These are phyloP conservation scores for Emmonsiellopsis sp. DNA, from an alignment of 2,329 filamentous ascomycete species.

Conservation along the genomic window DNA sequence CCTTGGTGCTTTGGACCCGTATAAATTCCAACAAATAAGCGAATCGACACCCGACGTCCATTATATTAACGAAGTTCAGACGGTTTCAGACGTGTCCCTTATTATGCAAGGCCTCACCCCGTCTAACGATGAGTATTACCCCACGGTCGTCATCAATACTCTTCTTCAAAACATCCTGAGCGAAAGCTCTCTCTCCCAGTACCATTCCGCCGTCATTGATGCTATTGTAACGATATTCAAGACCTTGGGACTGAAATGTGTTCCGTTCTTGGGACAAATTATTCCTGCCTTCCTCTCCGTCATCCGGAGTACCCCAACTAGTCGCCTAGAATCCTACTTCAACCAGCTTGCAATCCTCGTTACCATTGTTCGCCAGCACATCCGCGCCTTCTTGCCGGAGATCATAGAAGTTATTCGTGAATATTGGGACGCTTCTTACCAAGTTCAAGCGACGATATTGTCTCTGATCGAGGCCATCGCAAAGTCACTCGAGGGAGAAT, in stretches of 20 bases:
- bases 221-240: slow-evolving; percentile 99
- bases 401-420: slow-evolving; percentile 82
- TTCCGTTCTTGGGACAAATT: slow-evolving; percentile 87
- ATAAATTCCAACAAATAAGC: slow-evolving; percentile 88
- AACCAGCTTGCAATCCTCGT: slow-evolving; percentile 91
- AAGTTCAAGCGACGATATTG: slow-evolving; percentile 83
- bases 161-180: slow-evolving; percentile 78
- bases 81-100: slow-evolving; percentile 82
- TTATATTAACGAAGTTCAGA: slow-evolving; percentile 55
- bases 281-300: slow-evolving; percentile 89
- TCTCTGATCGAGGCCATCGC: slow-evolving; percentile 90
- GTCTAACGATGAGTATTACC: slow-evolving; percentile 96
- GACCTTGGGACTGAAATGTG: slow-evolving; percentile 89
- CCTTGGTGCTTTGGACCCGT: slow-evolving; percentile 86
- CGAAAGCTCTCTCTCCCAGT: slow-evolving; percentile 78
- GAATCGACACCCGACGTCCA: slow-evolving; percentile 80
- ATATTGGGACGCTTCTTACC: slow-evolving; percentile 75
- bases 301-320: slow-evolving; percentile 69
- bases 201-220: slow-evolving; percentile 90
- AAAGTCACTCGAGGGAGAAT: slow-evolving; percentile 88
- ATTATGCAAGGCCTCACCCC: slow-evolving; percentile 98
- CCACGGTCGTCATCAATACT: slow-evolving; percentile 94
- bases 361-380: slow-evolving; percentile 91
- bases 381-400: slow-evolving; percentile 77
- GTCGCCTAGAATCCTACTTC: slow-evolving; percentile 87